Base-by-base conservation (phyloP, 2,329 filamentous ascomycete genomes). In the Arthroderma sp. region DNA sequence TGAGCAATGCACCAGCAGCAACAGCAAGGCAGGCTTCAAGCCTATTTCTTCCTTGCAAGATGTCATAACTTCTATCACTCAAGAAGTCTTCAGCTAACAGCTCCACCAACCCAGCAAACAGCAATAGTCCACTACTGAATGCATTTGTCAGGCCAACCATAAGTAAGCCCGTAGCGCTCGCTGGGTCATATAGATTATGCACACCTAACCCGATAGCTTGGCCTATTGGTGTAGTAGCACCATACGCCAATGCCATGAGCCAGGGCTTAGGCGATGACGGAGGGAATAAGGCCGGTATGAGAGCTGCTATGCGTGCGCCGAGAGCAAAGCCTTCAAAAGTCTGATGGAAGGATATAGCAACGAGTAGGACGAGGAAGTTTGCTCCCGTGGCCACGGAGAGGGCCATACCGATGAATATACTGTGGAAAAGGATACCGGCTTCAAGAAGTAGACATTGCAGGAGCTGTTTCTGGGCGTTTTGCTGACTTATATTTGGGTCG, bases 61-160 rank as follows among this genome's bases (percentile, higher is more conserved):
- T 76, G 52, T 77, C 73, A 70, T 86, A 86, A 63, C 83, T 85
- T 59, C 78, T 75, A 61, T 86, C 82, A 64, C 80, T 84, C 61
- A 87, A 66, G 64, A 94, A 94, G 65, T 95, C 89, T 70, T 94
- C 88, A 0, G 88, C 86, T 51, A 95, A 77, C 19, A 95, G 77
- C 72, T 95, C 88, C 2, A 94, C 89, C 44, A 95, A 74, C 0
- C 87, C 88, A 0, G 89, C 88, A 67, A 91, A 94, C 2, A 94
- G 76, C 28, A 95, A 71, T 54, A 95, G 75, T 0, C 89, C 89
- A 54, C 85, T 85, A 8, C 86, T 90, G 55, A 94, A 86, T 39
- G 87, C 88, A 66, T 95, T 94, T 79, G 91, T 93, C 67, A 91
- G 82, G 6, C 89, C 89, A 4, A 94, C 88, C 73, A 91, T 85